Evolutionary conservation across 441 rosid species (phyloP), one percentile per base, ranked within the genome.

Genomic region (Pelargonium citronellum): DNA sequence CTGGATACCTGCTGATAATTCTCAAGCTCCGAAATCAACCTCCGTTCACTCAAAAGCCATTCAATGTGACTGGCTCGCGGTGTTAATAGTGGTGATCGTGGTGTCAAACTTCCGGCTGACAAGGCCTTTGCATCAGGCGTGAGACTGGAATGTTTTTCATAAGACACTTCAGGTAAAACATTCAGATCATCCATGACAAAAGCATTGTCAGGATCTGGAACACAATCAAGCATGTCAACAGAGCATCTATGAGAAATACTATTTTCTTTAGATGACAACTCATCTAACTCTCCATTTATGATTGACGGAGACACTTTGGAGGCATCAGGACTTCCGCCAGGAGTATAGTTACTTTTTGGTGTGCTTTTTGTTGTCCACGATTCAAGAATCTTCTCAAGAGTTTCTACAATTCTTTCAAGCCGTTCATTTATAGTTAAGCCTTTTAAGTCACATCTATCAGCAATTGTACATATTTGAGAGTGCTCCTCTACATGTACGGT

Each of bases 401-500:
- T 88, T 70, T 92, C 97, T 60, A 89, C 95, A 78, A 91, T 87
- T 83, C 99, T 92, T 76, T 86, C 90, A 70, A 95, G 91, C 66
- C 98, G 84, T 74, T 89, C 87, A 71, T 92, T 87, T 41, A 91
- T 85, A 69, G 85, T 79, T 71, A 95, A 83, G 67, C 97, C 95
- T 82, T 95, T 95, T 84, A 92, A 78, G 82, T 95, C 98, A 79
- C 99, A 95, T 78, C 99, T 88, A 73, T 95, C 98, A 75, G 94
- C 95, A 69, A 92, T 88, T 9, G 97, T 92, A 76, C 98, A 95
- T 75, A 95, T 91, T 17, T 83, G 81, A 81, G 99, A 95, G 83
- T 95, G 99, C 79, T 91, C 98, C 83, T 92, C 97, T 44, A 95
- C 99, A 73, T 92, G 99, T 61, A 92, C 96, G 49, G 89, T 88